Evolutionary conservation across 495 filamentous ascomycete genomes (phyloP), one percentile per base, ranked within the genome.

Genomic region (Jackrogersella multiformis): DNA sequence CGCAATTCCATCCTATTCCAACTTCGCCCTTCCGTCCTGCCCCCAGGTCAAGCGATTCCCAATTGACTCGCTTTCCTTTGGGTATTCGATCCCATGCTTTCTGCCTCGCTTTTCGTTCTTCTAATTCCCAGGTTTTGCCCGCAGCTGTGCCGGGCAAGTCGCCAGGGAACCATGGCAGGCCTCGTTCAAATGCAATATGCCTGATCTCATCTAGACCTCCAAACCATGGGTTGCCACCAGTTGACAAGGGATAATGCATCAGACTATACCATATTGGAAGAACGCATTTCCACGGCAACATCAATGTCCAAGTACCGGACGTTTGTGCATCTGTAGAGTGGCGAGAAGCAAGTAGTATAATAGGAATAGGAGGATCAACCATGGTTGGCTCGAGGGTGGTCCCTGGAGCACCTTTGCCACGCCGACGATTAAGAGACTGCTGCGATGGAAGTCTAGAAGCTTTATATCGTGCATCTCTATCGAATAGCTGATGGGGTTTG

Each of bases 271-370:
- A 99, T 34, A 98, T 79, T 0, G 93, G 88, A 18, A 84, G 76
- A 26, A 97, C 89, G 66, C 92, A 97, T 71, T 93, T 94, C 94
- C 95, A 98, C 0, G 95, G 95, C 2, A 95, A 80, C 28, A 98
- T 82, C 1, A 99, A 69, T 0, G 90, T 96, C 93, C 94, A 98
- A 1, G 81, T 87, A 0, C 90, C 90, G 44, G 89, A 88, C 0
- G 77, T 73, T 8, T 81, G 79, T n/a, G 79, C 79, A n/a, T 73
- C 71, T 9, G 67, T 61, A 12, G 75, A 62, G 21, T 82, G 73
- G 9, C 85, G 82, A 12, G 85, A 89, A 28, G 90, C 83, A 8
- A 91, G 76, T 20, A 93, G 77, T 10, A 97, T 82, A 26, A 96
- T 80, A 2, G 95, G 96, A 35, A 99, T 95, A 4, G 84, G 77